Percentiles rank a stretch among this genome's conserved stretches.
phyloP scores from a whole-genome alignment of 2,329 filamentous ascomycete genomes.

The Dendrostoma leiphaemia region DNA sequence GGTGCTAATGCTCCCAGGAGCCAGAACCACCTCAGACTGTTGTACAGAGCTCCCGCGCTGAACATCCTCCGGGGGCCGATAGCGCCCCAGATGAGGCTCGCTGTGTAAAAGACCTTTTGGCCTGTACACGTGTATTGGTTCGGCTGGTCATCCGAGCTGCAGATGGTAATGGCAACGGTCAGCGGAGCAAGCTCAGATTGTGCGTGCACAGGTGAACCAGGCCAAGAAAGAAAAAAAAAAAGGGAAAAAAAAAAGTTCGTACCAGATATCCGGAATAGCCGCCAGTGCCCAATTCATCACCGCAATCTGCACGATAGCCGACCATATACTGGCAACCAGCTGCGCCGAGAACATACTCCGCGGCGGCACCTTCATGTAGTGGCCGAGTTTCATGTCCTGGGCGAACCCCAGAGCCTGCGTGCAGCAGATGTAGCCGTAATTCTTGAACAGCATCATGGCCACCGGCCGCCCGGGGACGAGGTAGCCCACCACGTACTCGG shows the following conservation, averaged over 20 bases:
- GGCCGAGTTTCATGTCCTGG: constrained; percentile 65
- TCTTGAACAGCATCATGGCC: constrained; percentile 78
- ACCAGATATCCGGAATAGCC: constrained; percentile 61
- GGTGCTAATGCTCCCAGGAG: constrained; percentile 63
- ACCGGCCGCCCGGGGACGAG: constrained; percentile 69
- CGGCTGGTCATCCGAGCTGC: constrained; percentile 41
- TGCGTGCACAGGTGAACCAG: no score
- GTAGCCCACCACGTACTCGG: constrained; percentile 72
- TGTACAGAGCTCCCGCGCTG: constrained; percentile 60
- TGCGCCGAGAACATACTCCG: constrained; percentile 62
- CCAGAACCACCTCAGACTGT: constrained; percentile 68
- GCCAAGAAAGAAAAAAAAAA: background rate
- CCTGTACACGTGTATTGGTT: constrained; percentile 57
- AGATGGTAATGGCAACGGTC: no score
- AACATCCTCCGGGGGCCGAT: constrained; percentile 73
- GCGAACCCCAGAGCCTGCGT: constrained; percentile 63
- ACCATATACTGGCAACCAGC: constrained; percentile 59
- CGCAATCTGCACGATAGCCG: constrained; percentile 59
- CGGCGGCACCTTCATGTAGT: constrained; percentile 67
- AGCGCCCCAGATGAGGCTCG: constrained; percentile 70
- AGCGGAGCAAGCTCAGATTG: no score
- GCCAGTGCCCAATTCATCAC: constrained; percentile 67
- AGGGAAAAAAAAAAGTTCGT: background rate
- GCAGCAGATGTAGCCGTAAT: constrained; percentile 69
- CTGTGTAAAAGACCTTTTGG: constrained; percentile 61